A percentile compares a stretch with the other conserved stretches of the same genome.
These are phyloP conservation scores for Microstegium vimineum DNA, from an alignment of 176 grass and related monocot species.

Conservation along the genomic window DNA sequence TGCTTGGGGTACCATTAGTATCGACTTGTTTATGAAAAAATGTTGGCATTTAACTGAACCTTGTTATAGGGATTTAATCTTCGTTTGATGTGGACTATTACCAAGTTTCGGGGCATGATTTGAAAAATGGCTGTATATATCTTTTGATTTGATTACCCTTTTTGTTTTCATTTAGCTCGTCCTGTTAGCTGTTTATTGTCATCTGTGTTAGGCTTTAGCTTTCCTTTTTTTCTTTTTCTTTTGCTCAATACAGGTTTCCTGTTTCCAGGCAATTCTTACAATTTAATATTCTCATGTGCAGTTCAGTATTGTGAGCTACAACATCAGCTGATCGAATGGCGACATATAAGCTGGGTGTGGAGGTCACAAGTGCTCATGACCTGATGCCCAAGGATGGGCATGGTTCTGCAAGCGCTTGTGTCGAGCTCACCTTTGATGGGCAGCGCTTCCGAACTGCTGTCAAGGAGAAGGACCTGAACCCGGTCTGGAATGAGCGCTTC, in stretches of 20 bases:
- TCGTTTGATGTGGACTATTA: background rate
- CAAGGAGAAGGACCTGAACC: constrained; percentile 87
- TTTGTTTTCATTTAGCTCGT: background rate
- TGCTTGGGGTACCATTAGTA: background rate
- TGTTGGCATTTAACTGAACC: background rate
- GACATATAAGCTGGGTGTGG: constrained; percentile 75
- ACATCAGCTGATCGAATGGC: constrained; percentile 19
- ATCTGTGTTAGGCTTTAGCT: background rate
- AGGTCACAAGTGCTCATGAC: constrained; percentile 81
- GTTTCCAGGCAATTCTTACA: background rate
- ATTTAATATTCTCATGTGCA: background rate
- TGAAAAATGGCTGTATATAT: background rate
- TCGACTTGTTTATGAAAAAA: background rate
- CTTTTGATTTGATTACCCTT: background rate
- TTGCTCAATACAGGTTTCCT: background rate
- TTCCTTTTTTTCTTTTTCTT: background rate
- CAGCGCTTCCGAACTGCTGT: constrained; percentile 79
- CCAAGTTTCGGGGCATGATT: background rate
- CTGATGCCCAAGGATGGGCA: constrained; percentile 94
- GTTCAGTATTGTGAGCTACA: background rate
- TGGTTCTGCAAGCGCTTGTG: constrained; percentile 77
- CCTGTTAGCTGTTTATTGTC: background rate
- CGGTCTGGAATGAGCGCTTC: constrained; percentile 82
- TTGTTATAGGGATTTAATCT: background rate
- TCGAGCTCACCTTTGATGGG: constrained; percentile 85